phyloP scores from a whole-genome alignment of 2,329 filamentous ascomycete genomes.

The Bimuria novae-zelandiae region DNA sequence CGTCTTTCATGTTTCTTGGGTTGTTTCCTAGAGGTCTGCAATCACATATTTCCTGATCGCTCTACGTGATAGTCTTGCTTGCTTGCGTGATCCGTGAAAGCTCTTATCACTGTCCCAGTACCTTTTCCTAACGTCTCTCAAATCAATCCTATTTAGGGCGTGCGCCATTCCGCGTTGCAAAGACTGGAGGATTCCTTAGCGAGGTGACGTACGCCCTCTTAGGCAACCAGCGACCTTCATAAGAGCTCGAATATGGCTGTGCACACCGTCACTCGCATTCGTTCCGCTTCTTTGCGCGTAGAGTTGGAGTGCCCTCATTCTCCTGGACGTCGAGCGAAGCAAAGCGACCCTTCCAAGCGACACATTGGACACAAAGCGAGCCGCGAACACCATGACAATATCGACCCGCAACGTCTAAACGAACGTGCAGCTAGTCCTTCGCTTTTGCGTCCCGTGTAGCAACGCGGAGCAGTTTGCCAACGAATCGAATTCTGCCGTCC shows the following conservation, averaged over 20 bases:
- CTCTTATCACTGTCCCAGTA: neutral
- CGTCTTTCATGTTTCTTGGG: conserved; percentile 28
- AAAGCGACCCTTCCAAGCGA: too few species aligned
- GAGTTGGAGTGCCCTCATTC: too few species aligned
- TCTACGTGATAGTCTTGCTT: neutral
- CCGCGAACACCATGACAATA: too few species aligned
- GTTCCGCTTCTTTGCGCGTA: neutral
- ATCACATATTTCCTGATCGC: conserved; percentile 21
- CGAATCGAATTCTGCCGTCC: too few species aligned
- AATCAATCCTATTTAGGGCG: too few species aligned
- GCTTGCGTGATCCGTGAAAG: neutral
- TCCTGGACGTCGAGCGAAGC: too few species aligned
- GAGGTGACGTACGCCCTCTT: conserved; percentile 5
- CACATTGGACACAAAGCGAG: too few species aligned
- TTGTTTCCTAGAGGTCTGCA: conserved; percentile 33
- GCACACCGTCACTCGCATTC: neutral
- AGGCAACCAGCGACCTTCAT: neutral
- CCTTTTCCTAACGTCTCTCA: too few species aligned
- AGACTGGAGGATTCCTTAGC: too few species aligned
- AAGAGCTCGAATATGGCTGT: neutral
- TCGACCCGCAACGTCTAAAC: too few species aligned
- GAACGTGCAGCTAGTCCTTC: neutral
- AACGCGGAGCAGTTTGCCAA: neutral
- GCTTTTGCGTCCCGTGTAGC: neutral
- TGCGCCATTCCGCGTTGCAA: too few species aligned